Percentiles rank a stretch among this genome's conserved stretches.
These are phyloP conservation scores for Auxenochlorella protothecoides DNA, from an alignment of 139 green algal genomes.

Conservation along the genomic window DNA sequence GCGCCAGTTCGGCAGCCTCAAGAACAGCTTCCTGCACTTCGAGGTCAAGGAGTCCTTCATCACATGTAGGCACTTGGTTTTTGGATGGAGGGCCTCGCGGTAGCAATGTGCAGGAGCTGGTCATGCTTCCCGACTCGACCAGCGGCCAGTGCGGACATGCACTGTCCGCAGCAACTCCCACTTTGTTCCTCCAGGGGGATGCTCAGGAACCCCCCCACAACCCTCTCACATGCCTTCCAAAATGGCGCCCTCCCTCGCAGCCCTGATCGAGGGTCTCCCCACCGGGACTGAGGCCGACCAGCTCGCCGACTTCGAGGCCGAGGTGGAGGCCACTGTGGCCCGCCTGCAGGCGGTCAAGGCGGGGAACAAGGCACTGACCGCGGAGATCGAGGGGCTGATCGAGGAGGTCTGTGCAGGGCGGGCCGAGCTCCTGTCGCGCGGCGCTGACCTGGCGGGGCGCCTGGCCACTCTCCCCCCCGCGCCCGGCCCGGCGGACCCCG, in stretches of 20 bases:
- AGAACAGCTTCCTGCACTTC: constrained; percentile 45
- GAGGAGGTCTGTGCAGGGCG: neutral
- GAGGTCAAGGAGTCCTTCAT: constrained; percentile 47
- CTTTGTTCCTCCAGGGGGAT: too few species aligned
- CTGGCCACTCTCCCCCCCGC: too few species aligned
- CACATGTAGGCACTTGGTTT: neutral
- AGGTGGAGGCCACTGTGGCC: constrained; percentile 15
- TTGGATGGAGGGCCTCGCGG: neutral
- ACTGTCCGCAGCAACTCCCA: too few species aligned
- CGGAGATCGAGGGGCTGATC: neutral
- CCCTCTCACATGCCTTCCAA: neutral
- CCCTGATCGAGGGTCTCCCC: constrained; percentile 22
- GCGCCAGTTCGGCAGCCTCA: constrained; percentile 38
- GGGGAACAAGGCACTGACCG: constrained; percentile 9
- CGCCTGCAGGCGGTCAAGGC: constrained; percentile 20
- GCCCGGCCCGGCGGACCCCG: too few species aligned
- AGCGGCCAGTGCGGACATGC: neutral
- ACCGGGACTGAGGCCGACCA: constrained; percentile 26
- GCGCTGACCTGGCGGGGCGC: too few species aligned
- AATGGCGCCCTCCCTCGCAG: neutral
- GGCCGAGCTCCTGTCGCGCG: neutral
- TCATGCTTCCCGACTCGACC: neutral
- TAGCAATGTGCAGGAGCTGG: neutral
- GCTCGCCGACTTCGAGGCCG: constrained; percentile 26
- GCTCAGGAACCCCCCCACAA: neutral